Evolutionary conservation across 169 alveolate species (phyloP), one percentile per base, ranked within the genome.

Genomic region (Plasmodium falciparum): DNA sequence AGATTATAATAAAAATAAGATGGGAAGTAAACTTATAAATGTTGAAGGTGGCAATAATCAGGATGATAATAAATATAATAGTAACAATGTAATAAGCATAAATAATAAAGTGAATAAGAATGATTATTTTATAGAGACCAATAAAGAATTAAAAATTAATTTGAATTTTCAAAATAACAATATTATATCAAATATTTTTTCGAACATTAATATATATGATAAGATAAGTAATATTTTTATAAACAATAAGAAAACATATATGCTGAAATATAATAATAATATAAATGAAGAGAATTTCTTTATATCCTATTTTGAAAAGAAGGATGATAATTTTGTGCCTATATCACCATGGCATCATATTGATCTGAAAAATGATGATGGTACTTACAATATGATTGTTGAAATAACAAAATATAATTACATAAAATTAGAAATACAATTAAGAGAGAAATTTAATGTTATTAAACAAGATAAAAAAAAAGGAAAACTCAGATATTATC

Each of bases 301-400:
- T 69, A 76, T 76, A 49, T 45, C 89, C 9, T 76, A 76, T 22
- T 65, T 63, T 26, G 72, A 76, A 76, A 76, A 76, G 26, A 24
- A 50, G 39, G 26, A 74, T 74, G 78, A 76, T 45, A 47, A 76
- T 15, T 76, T 65, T 66, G 15, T 56, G 0, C 76, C 59, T 26
- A 76, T 76, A 65, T 76, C 89, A 26, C 89, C 89, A 50, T 76
- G 89, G 89, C 89, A 76, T 76, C 50, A 76, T 58, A 63, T 76
- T 5, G 69, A 66, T 22, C 67, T 76, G 22, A 50, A 65, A 76
- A 76, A 76, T 76, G 78, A 65, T 24, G 89, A 76, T 50, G 89
- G 89, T 4, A 76, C 89, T 20, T 76, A 76, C 26, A 76, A 76
- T 45, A 76, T 76, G 89, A 39, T 76, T 1, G 89, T 76, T 12